Conservation (phyloP, 2,329 filamentous ascomycete species). For the Kalaharituber pfeilii region DNA sequence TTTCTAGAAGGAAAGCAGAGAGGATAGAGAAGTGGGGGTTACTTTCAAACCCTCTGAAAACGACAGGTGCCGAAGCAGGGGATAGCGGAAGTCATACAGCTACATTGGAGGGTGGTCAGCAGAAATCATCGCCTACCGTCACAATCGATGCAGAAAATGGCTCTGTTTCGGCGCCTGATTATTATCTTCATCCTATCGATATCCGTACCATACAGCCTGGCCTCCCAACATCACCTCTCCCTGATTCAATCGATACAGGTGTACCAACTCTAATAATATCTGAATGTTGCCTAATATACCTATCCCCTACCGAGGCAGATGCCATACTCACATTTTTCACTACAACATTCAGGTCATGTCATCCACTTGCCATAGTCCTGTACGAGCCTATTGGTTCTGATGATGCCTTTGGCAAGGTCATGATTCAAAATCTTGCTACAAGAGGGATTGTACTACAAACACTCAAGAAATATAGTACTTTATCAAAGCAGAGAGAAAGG, state of each 20-base stretch:
- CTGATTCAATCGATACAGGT: conserved; percentile 14
- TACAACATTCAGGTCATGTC: conserved; percentile 28
- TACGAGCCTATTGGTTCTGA: conserved; percentile 79
- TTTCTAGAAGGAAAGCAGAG: conserved; percentile 11
- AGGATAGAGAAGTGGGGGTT: not conserved
- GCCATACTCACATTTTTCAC: conserved; percentile 49
- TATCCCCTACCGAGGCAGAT: conserved; percentile 47
- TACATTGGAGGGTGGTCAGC: not conserved
- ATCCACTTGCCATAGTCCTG: conserved; percentile 43
- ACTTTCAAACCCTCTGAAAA: conserved; percentile 4
- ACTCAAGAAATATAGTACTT: conserved; percentile 50
- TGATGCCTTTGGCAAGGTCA: conserved; percentile 77
- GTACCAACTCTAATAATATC: conserved; percentile 69
- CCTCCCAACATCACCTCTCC: conserved; percentile 2
- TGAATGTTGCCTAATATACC: conserved; percentile 89
- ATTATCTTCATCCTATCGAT: conserved; percentile 22
- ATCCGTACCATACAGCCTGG: conserved; percentile 11
- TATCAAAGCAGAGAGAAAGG: conserved; percentile 49
- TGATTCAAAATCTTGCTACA: conserved; percentile 74
- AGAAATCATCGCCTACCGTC: not conserved
- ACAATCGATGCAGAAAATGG: conserved; percentile 11
- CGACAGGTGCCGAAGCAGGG: not conserved
- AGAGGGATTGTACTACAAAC: conserved; percentile 75
- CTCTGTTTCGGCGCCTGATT: conserved; percentile 15
- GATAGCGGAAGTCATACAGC: not conserved